Evolutionary conservation across 441 rosid species (phyloP), one percentile per base, ranked within the genome.

Genomic region (Iberis amara): DNA sequence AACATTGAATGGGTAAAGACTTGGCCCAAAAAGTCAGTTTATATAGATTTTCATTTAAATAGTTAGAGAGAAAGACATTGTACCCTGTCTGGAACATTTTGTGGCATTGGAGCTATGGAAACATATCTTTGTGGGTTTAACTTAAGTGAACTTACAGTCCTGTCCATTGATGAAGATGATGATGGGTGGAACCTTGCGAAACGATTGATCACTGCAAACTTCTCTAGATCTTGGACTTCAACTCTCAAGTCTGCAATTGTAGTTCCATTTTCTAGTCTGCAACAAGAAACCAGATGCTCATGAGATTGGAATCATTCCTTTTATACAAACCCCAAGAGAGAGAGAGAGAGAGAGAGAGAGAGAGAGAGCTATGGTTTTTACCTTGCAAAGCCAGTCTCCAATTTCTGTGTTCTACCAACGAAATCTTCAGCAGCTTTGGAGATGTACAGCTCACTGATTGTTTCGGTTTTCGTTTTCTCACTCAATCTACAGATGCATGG

Each of bases 151-250:
- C 52, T 65, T 32, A 55, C 47, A 26, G 62, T 38, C 32, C 75
- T 65, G 63, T 70, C 78, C 38, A 42, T 26, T 7, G 68, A 55
- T 7, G 75, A 71, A 14, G 82, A 72, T 6, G 82, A 72, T 6
- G 73, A 61, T 31, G 85, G 75, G 64, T 88, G 90, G 59, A 85
- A 91, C 74, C 66, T 83, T 9, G 96, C 96, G 68, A 87, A 91
- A 10, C 94, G 95, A 73, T 85, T 87, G 59, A 87, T 85, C 38
- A 87, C 86, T 11, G 82, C 69, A 57, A 74, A 77, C 67, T 65
- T 87, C 74, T 85, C 98, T 48, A 87, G 71, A 39, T 91, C 96
- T 59, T 79, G 77, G 55, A 79, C 74, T 62, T 85, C 96, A 44
- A 85, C 74, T 69, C 79, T 71, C 72, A 88, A 28, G 76, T 80